Base-by-base conservation (phyloP, 495 filamentous ascomycete species). In the Chaetomium fimeti region DNA sequence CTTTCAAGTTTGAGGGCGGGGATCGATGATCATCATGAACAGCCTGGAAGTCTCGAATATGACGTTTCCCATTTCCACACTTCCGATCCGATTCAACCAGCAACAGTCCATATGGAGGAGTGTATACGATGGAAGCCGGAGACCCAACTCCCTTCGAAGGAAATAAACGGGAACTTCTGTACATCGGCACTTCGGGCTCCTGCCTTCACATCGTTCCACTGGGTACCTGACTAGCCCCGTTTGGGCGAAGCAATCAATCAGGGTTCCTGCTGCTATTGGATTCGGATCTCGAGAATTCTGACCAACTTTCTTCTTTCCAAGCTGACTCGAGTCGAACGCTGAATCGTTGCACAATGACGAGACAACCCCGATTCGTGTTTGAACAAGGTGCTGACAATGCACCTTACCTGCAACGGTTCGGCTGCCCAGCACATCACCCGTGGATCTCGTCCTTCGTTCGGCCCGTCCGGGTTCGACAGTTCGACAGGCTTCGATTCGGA, bases 181-280 rank as follows among this genome's bases (percentile, higher is more conserved):
- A 9, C 32, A 36, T 36, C 40, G 32, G 32, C 5, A 36, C 32
- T 36, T 36, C 32, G 40, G 40, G 40, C 16, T 43, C 40, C 40
- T 60, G 48, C 45, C 53, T 52, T 59, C n/a, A 45, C 47, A 60
- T 59, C 55, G 47, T 57, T 43, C 54, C 62, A 53, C 36, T n/a
- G 29, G 54, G 62, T 59, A 7, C 55, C 62, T 59, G 55, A 52
- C 62, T 64, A 64, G 29, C 42, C 56, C 47, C 22, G 12, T 28
- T 58, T 45, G 36, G 62, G 61, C 16, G 27, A 53, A 20, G 40
- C 40, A 43, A 43, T 43, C 40, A 43, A 43, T 36, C 32, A 36
- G 32, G 32, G 40, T 43, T 43, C 45, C 45, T 49, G 45, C 45
- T 20, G 16, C n/a, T n/a, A 49, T 22, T 49, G 45, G 45, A 20